Evolutionary conservation across 2,329 filamentous ascomycete species (phyloP), one percentile per base, ranked within the genome.

Genomic region (Onygenales sp.): DNA sequence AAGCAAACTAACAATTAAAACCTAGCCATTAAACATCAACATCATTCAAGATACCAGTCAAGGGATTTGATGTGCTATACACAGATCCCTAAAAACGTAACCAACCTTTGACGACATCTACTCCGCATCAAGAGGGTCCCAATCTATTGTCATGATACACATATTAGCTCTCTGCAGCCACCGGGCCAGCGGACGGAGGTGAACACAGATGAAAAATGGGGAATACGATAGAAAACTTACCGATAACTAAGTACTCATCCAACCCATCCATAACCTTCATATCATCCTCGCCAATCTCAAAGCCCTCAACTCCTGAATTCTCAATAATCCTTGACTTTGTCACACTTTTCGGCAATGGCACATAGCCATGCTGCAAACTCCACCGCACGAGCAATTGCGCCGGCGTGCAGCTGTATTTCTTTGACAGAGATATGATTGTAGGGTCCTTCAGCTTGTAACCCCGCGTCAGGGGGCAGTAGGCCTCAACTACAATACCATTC

Each of bases 331-430:
- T 76, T 48, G 80, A 76, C 63, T 75, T 74, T 55, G 74, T 79
- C 21, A 79, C 75, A 64, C 85, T 89, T 76, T 93, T 91, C 4
- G 87, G 87, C 57, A 91, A 71, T 4, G 85, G 82, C 44, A 89
- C 80, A 61, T 84, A 84, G 38, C 81, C 82, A 64, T 89, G 80
- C 67, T 93, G 87, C 58, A 92, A 69, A 52, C 82, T 85, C 88
- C 88, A 93, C 53, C 86, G 79, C 46, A 94, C 78, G 66, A 93
- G 72, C 38, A 94, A 71, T 68, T 93, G 88, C 3, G 83, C 87
- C 1, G 84, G 79, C 0, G 83, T 84, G 65, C 84, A 88, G 0
- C 68, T 69, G 68, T 93, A 88, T 66, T 86, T 86, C 62, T 79
- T 76, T 3, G 85, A 76, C 31, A 93, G 65, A 11, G 75, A 68